Evolutionary conservation across 2,329 filamentous ascomycete genomes (phyloP).

Genomic region (Colletotrichum sp.): DNA sequence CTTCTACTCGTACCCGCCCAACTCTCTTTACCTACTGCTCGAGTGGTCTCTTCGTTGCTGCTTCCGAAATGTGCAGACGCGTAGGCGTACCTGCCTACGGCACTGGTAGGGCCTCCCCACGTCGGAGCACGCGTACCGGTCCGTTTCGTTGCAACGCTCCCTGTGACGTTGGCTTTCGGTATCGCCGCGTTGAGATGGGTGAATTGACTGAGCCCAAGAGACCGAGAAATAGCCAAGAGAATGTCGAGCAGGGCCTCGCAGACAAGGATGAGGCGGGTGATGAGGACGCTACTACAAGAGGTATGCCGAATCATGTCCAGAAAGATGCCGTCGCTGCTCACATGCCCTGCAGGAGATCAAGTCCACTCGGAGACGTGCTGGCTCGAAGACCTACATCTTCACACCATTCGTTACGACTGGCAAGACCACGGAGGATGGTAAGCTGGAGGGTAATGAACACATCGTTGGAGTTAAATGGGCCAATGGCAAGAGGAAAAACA

Average conservation of each 20-base stretch:
- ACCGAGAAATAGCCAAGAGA: not conserved
- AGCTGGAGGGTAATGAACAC: conserved; percentile 64
- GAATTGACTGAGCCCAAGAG: not conserved
- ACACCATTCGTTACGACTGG: conserved; percentile 65
- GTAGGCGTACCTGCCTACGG: conserved; percentile 69
- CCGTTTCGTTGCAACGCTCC: conserved; percentile 65
- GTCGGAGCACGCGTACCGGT: conserved; percentile 70
- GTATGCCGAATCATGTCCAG: not conserved
- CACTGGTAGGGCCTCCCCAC: conserved; percentile 75
- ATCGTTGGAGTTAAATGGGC: conserved; percentile 27
- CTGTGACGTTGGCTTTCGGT: conserved; percentile 65
- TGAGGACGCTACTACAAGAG: not conserved
- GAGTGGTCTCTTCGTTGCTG: no score
- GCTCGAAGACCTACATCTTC: conserved; percentile 71
- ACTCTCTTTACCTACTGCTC: no score
- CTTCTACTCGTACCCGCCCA: no score
- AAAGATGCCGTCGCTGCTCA: not conserved
- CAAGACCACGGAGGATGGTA: conserved; percentile 51
- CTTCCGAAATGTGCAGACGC: no score
- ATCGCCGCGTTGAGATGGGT: conserved; percentile 50
- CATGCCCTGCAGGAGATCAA: not conserved
- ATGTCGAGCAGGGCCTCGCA: not conserved
- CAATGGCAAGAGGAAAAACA: no score
- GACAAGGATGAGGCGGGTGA: not conserved
- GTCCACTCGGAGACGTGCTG: not conserved